These are phyloP conservation scores for Trichoderma aggressivum DNA, from an alignment of 2,329 filamentous ascomycete species.

Conservation along the genomic window DNA sequence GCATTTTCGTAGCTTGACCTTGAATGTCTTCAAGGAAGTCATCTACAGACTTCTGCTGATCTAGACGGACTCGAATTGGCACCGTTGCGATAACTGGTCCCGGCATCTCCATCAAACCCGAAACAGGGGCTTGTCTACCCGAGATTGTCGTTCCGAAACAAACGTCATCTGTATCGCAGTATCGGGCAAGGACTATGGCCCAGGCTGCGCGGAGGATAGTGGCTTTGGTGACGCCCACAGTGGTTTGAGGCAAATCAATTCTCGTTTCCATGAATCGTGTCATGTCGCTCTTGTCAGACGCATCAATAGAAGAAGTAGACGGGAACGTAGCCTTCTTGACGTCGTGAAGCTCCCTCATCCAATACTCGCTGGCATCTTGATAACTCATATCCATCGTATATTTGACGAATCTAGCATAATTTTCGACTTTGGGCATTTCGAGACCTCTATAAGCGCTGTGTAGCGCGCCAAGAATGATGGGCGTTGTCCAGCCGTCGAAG, in stretches of 20 bases:
- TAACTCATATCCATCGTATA: conserved; percentile 11
- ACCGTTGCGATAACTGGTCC: conserved; percentile 21
- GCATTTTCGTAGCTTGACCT: conserved; percentile 19
- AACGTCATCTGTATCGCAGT: conserved; percentile 30
- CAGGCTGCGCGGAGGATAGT: conserved; percentile 29
- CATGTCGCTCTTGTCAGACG: neutral
- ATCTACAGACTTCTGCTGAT: conserved; percentile 1
- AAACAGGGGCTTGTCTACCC: conserved; percentile 23
- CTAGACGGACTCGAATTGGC: conserved; percentile 15
- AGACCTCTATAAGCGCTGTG: neutral
- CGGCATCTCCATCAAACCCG: conserved; percentile 21
- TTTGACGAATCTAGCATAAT: conserved; percentile 14
- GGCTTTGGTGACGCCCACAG: conserved; percentile 20
- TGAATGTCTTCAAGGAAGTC: conserved; percentile 19
- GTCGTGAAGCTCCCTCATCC: conserved; percentile 11
- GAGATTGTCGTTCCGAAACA: conserved; percentile 23
- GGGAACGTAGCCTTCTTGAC: conserved; percentile 16
- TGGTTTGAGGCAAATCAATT: neutral
- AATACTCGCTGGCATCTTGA: conserved; percentile 11
- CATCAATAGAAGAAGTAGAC: neutral
- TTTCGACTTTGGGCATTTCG: neutral
- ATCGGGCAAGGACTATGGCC: conserved; percentile 35
- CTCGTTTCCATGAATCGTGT: conserved; percentile 11
- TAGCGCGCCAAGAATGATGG: neutral
- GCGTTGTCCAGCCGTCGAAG: conserved; percentile 24